Base-by-base conservation (phyloP, 176 grass and related monocot genomes). In the Metroxylon sagu region DNA sequence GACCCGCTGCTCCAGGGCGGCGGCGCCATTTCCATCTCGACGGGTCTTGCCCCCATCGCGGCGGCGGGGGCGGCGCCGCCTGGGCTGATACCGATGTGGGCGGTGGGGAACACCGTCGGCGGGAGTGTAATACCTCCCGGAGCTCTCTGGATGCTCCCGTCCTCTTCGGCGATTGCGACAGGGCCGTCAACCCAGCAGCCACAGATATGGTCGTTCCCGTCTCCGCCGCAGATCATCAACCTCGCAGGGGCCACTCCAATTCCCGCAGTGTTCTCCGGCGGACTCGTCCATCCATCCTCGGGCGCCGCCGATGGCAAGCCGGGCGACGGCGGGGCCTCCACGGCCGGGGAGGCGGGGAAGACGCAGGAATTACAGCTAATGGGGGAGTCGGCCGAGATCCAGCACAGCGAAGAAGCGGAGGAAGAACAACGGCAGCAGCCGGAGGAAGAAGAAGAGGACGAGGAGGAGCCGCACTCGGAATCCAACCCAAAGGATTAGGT, bases 71-170 rank as follows among this genome's bases (percentile, higher is more conserved):
- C 35, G 25, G 29, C 60, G 17, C 74, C 83, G n/a, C 65, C 89
- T 3, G 77, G 79, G 23, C 18, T 75, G 77, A 67, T 87, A 50
- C 85, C 90, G 3, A 76, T 95, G 65, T 66, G 79, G 56, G 76
- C 85, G 27, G 8, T 43, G 35, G 35, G 35, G 35, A 43, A 43
- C 35, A 12, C 35, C 35, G 27, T 18, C 4, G 52, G 65, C 14
- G 27, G 49, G 30, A 62, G 74, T 52, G 59, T 80, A 54, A 53
- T 83, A 15, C 66, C 72, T 0, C 82, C 85, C 16, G 86, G 80
- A 4, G 85, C 76, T 0, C 21, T 95, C 57, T 95, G 85, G 85
- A 95, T 95, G 90, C 10, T 95, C 2, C 85, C 85, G 57, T 76
- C 71, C 56, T 62, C 57, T 29, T 48, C 70, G 49, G 50, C 19